Evolutionary conservation across 441 rosid species (phyloP).

Genomic region (Capsella rubella): DNA sequence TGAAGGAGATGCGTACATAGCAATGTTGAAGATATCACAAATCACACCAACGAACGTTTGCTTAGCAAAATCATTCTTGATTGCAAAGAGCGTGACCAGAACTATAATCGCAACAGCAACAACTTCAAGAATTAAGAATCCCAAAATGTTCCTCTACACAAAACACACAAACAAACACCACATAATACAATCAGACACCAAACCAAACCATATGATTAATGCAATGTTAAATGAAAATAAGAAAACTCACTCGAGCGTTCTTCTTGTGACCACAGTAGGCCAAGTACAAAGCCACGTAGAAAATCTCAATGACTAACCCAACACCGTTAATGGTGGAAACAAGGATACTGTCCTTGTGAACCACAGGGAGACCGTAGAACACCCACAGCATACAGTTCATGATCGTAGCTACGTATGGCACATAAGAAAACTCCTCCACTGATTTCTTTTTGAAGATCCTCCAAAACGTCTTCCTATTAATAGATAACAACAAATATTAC

Average conservation of each 20-base stretch:
- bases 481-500: not conserved
- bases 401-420: constrained; percentile 61
- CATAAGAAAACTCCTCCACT: constrained; percentile 70
- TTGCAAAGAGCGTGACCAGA: constrained; percentile 30
- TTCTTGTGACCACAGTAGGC: constrained; percentile 37
- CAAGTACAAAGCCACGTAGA: constrained; percentile 54
- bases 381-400: constrained; percentile 80
- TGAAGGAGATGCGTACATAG: constrained; percentile 81
- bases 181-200: not conserved
- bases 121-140: constrained; percentile 37
- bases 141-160: constrained; percentile 39
- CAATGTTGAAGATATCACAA: constrained; percentile 69
- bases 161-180: not conserved
- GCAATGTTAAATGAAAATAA: not conserved
- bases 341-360: constrained; percentile 67
- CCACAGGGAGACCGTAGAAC: constrained; percentile 74
- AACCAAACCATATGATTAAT: not conserved
- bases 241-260: constrained; percentile 39
- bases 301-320: constrained; percentile 59
- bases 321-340: constrained; percentile 65
- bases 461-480: constrained; percentile 59
- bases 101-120: constrained; percentile 32
- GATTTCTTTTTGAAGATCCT: constrained; percentile 61
- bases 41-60: constrained; percentile 60
- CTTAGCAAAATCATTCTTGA: constrained; percentile 35